These are phyloP conservation scores for Populus hybrid DNA, from an alignment of 441 rosid genomes.

Conservation along the genomic window DNA sequence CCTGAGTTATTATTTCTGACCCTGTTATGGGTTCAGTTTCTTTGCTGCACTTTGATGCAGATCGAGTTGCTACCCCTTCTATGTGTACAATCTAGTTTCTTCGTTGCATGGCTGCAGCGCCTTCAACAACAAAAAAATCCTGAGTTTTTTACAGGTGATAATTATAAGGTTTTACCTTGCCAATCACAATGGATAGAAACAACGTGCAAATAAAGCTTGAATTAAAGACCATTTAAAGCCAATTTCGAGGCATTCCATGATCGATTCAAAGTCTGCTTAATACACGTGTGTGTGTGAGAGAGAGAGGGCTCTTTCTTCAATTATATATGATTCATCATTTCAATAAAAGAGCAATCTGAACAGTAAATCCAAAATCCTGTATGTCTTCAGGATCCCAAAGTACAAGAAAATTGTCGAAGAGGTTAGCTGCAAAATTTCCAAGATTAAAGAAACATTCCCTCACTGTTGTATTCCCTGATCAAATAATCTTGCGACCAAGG, in stretches of 20 bases:
- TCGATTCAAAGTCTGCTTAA: background rate
- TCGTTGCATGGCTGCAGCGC: background rate
- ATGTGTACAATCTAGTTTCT: background rate
- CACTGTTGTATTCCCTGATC: slow-evolving; percentile 4
- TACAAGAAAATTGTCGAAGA: background rate
- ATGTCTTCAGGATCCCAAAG: slow-evolving; percentile 20
- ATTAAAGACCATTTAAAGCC: background rate
- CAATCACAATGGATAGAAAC: too few species aligned
- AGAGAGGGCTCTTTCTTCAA: background rate
- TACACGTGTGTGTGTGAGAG: background rate
- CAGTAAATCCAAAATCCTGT: slow-evolving; percentile 21
- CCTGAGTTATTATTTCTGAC: too few species aligned
- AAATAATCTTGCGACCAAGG: slow-evolving; percentile 10
- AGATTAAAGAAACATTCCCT: background rate
- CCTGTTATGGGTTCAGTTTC: background rate
- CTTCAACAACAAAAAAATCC: background rate
- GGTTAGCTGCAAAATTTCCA: slow-evolving; percentile 19
- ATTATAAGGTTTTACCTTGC: background rate
- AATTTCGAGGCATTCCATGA: background rate
- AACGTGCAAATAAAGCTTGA: background rate
- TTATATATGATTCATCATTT: slow-evolving; percentile 1
- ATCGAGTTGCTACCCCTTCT: background rate
- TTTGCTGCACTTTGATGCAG: too few species aligned
- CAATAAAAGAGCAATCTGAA: slow-evolving; percentile 12
- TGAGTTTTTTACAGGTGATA: background rate